Evolutionary conservation across 768 basidiomycete species (phyloP).

Genomic region (Termitomyces sp.): DNA sequence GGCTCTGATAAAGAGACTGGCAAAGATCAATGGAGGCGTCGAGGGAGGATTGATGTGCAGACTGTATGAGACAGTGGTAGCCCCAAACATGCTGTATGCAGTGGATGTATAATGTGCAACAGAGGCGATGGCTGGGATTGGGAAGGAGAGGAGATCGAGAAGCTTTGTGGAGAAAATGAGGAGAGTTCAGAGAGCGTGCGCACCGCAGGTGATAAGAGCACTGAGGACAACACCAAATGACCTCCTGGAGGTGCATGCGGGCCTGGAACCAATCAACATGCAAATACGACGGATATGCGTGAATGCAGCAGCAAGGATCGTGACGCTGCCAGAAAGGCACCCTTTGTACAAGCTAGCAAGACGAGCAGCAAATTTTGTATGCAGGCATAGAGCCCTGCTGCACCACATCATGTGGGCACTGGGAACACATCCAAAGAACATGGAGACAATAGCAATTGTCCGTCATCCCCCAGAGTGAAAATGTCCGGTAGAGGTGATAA

Average conservation of each 20-base stretch:
- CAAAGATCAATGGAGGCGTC: neutral
- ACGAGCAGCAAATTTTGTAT: too few species aligned
- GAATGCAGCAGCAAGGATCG: too few species aligned
- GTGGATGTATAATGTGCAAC: neutral
- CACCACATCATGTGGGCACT: constrained; percentile 5
- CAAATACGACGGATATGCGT: too few species aligned
- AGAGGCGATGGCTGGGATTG: neutral
- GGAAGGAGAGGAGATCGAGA: neutral
- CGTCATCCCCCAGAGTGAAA: neutral
- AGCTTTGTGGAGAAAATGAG: neutral
- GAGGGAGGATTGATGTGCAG: neutral
- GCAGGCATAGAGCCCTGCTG: constrained; percentile 8
- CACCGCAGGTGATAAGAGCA: too few species aligned
- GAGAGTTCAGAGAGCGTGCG: too few species aligned
- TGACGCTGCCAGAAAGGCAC: too few species aligned
- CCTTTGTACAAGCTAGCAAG: too few species aligned
- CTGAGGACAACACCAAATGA: too few species aligned
- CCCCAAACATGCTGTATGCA: neutral
- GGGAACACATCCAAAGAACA: neutral
- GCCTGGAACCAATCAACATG: too few species aligned
- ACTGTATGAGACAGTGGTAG: neutral
- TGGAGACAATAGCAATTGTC: neutral
- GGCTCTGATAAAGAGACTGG: neutral
- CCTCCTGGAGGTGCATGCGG: too few species aligned
- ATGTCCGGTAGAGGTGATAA: neutral